A percentile compares a stretch with the other conserved stretches of the same genome.
Evolutionary conservation across 2,329 filamentous ascomycete genomes (phyloP).

Genomic region (Colletotrichum eleusines): DNA sequence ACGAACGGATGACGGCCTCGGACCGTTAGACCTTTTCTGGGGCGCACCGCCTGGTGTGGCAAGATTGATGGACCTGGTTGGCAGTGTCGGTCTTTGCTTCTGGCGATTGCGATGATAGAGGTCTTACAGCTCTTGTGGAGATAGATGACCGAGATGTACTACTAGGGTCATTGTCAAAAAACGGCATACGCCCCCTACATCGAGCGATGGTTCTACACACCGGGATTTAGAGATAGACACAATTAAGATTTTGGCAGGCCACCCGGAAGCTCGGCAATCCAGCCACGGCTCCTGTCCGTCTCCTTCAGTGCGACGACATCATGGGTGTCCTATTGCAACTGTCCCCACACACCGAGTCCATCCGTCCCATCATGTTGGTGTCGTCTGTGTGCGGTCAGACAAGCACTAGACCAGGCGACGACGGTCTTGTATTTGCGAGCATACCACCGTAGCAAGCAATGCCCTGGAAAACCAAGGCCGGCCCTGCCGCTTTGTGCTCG

Average conservation of each 20-base stretch:
- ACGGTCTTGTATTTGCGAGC: slow-evolving; percentile 5
- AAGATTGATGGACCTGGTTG: background rate
- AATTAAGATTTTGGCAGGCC: slow-evolving; percentile 31
- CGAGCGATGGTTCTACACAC: slow-evolving; percentile 15
- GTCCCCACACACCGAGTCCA: slow-evolving; percentile 23
- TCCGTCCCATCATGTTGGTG: slow-evolving; percentile 32
- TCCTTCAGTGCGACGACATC: slow-evolving; percentile 27
- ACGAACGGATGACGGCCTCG: background rate
- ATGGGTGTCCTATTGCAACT: slow-evolving; percentile 16
- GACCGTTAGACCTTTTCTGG: background rate
- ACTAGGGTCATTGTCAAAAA: slow-evolving; percentile 23
- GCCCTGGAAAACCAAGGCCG: slow-evolving; percentile 1
- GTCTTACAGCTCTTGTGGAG: background rate
- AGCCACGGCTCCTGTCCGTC: slow-evolving; percentile 5
- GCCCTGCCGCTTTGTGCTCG: slow-evolving; percentile 11
- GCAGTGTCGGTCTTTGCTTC: background rate
- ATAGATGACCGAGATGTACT: slow-evolving; percentile 11
- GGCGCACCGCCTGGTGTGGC: background rate
- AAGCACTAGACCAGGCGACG: slow-evolving; percentile 1
- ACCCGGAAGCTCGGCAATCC: slow-evolving; percentile 26
- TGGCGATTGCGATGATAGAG: background rate
- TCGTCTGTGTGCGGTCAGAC: slow-evolving; percentile 26
- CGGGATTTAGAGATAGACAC: slow-evolving; percentile 23
- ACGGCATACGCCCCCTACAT: slow-evolving; percentile 2
- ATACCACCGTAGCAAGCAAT: slow-evolving; percentile 16